phyloP scores from a whole-genome alignment of 2,329 filamentous ascomycete genomes.

The Talaromyces sp. region DNA sequence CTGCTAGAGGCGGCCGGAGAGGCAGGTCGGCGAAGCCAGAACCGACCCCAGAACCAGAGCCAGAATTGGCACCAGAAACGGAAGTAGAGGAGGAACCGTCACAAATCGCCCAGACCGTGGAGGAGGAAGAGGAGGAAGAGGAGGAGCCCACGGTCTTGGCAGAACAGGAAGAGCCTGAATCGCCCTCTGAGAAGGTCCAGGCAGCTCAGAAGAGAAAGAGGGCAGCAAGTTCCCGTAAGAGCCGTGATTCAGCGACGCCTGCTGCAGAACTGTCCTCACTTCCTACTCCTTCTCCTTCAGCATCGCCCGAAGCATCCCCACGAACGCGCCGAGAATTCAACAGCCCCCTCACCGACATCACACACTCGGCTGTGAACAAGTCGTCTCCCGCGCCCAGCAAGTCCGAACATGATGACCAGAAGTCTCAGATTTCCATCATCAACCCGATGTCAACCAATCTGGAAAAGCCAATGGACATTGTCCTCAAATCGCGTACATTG shows the following conservation, averaged over 20 bases:
- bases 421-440: slow-evolving; percentile 56
- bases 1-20: slow-evolving; percentile 7
- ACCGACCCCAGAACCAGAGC: slow-evolving; percentile 11
- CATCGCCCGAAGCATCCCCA: slow-evolving; percentile 53
- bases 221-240: slow-evolving; percentile 38
- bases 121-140: slow-evolving; percentile 22
- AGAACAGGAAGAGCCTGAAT: slow-evolving; percentile 44
- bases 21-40: slow-evolving; percentile 2
- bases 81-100: slow-evolving; percentile 55
- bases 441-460: slow-evolving; percentile 72
- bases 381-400: slow-evolving; percentile 34
- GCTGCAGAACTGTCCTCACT: slow-evolving; percentile 38
- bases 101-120: slow-evolving; percentile 46
- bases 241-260: slow-evolving; percentile 38
- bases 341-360: slow-evolving; percentile 67
- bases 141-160: slow-evolving; percentile 26
- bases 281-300: slow-evolving; percentile 49
- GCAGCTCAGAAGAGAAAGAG: slow-evolving; percentile 67
- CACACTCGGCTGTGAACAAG: slow-evolving; percentile 62
- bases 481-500: slow-evolving; percentile 76
- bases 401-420: slow-evolving; percentile 39
- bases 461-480: slow-evolving; percentile 90
- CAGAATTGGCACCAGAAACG: slow-evolving; percentile 42
- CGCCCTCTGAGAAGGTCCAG: slow-evolving; percentile 50
- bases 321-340: slow-evolving; percentile 15